phyloP scores from a whole-genome alignment of 2,329 filamentous ascomycete species.

The Fonsecaea pugnacius region DNA sequence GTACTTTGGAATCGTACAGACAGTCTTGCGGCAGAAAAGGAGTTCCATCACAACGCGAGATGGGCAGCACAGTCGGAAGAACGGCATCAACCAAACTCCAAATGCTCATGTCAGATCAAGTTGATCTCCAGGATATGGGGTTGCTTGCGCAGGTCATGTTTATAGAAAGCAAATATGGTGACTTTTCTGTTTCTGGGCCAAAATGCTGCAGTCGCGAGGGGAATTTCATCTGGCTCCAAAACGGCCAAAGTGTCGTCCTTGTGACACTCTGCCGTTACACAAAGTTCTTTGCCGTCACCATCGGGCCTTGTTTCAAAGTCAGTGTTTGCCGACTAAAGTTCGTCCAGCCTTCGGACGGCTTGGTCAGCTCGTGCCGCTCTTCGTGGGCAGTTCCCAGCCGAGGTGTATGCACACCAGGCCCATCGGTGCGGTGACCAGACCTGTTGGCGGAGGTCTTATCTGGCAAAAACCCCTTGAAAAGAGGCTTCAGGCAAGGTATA shows the following conservation, averaged over 20 bases:
- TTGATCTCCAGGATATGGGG: background rate
- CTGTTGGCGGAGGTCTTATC: slow-evolving; percentile 28
- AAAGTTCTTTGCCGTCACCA: slow-evolving; percentile 31
- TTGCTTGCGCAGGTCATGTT: slow-evolving; percentile 9
- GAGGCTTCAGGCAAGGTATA: slow-evolving; percentile 50
- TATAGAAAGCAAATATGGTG: background rate
- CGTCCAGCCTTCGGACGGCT: slow-evolving; percentile 29
- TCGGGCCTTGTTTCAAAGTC: slow-evolving; percentile 20
- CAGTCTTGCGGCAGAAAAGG: background rate
- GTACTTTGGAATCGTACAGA: background rate
- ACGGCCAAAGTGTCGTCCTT: background rate
- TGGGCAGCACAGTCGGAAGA: background rate
- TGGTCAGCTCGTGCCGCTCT: slow-evolving; percentile 32
- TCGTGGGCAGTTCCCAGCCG: slow-evolving; percentile 16
- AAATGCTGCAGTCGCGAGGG: background rate
- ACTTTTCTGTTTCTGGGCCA: background rate
- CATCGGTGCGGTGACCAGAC: slow-evolving; percentile 18
- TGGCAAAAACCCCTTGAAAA: slow-evolving; percentile 50
- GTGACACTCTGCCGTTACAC: slow-evolving; percentile 17
- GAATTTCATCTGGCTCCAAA: background rate
- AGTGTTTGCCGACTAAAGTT: slow-evolving; percentile 24
- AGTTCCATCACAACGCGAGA: background rate
- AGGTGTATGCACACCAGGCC: slow-evolving; percentile 20
- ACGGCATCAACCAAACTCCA: background rate
- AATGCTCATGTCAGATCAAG: background rate